Evolutionary conservation across 2,329 filamentous ascomycete genomes (phyloP), one percentile per base, ranked within the genome.

Genomic region (Fusarium compactum): DNA sequence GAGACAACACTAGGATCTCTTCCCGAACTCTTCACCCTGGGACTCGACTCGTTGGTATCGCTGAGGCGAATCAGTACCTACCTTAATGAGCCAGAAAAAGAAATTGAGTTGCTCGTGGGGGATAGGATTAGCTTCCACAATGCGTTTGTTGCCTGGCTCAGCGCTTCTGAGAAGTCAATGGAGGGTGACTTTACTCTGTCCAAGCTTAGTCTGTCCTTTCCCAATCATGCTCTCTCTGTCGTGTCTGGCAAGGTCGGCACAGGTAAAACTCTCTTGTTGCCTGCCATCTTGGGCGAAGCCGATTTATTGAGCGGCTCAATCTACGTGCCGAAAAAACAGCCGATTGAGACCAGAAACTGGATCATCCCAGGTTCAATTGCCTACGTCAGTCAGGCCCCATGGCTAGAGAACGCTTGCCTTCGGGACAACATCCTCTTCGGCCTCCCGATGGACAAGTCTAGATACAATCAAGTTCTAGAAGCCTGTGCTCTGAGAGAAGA

Each of bases 321-420:
- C 50, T 85, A 85, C 29, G 81, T 86, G 3, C 88, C 87, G 1
- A 79, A 75, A 16, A 78, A 85, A 2, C 71, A 82, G 0, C 78
- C 85, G 0, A 73, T 82, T 5, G 84, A 90, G 22, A 84, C 89
- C 34, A 85, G 78, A 38, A 85, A 92, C 65, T 94, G 92, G 92
- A 89, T 91, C 27, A 84, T 93, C 12, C 85, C 89, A 8, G 85
- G 85, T 6, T 86, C 90, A 1, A 85, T 94, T 48, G 92, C 92
- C 0, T 95, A 90, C 71, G 90, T 94, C 27, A 88, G 90, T 4
- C 91, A 94, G 75, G 93, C 91, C 11, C 92, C 92, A 0, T 95
- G 92, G 92, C 92, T 95, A 50, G 92, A 95, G 74, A 95, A 94
- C 71, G 90, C 90, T 0, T 91, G 88, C 5, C 89, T 96, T 60